A percentile compares a stretch with the other conserved stretches of the same genome.
Conservation (phyloP, 129 eudicot genomes). For the Saussurea involucrata region DNA sequence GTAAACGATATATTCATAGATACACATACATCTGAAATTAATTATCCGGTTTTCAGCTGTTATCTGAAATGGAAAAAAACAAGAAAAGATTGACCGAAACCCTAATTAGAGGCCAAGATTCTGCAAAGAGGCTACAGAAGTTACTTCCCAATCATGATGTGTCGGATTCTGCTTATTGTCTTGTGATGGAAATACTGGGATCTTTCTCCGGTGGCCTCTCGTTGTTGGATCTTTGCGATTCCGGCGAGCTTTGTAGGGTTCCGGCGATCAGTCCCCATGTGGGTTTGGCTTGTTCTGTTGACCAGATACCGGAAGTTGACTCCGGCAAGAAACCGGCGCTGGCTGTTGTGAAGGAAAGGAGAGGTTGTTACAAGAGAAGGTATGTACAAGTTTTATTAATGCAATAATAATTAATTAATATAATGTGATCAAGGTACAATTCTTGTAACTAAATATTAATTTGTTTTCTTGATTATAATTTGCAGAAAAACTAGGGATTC, state of each 20-base stretch:
- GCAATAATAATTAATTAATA: background rate
- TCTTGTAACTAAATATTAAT: background rate
- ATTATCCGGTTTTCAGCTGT: background rate
- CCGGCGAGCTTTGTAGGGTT: conserved; percentile 25
- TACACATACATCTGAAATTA: background rate
- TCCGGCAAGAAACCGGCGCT: conserved; percentile 33
- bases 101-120: conserved; percentile 22
- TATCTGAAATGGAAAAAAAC: background rate
- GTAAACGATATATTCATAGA: background rate
- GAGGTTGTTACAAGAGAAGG: conserved; percentile 68
- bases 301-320: conserved; percentile 21
- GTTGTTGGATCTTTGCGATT: background rate
- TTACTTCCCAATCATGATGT: conserved; percentile 17
- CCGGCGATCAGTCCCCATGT: conserved; percentile 25
- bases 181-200: conserved; percentile 17
- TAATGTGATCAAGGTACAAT: background rate
- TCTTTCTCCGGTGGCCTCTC: conserved; percentile 26
- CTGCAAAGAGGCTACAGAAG: conserved; percentile 16
- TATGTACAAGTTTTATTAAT: background rate
- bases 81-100: conserved; percentile 2
- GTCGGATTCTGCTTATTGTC: conserved; percentile 13
- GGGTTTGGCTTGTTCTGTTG: conserved; percentile 19
- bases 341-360: conserved; percentile 41
- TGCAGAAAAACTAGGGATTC: conserved; percentile 44
- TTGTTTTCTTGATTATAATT: background rate